phyloP scores from a whole-genome alignment of 139 green algal species.

The Chlamydomonas incerta region DNA sequence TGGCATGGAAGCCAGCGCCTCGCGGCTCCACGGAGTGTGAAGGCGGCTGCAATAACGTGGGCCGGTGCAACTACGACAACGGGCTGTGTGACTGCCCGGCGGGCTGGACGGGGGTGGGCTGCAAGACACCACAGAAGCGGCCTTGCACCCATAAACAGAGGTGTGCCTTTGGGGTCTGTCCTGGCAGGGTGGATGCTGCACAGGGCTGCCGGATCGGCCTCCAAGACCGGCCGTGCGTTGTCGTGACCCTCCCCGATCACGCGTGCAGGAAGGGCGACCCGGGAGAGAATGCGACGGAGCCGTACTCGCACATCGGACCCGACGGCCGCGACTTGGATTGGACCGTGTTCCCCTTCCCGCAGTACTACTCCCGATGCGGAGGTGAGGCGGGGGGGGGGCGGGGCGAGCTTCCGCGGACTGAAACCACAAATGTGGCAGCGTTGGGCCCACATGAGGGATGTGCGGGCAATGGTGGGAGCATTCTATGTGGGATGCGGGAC shows the following conservation, averaged over 20 bases:
- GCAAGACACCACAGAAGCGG: slow-evolving; percentile 42
- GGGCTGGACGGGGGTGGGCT: slow-evolving; percentile 61
- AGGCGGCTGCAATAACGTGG: slow-evolving; percentile 59
- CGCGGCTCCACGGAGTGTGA: slow-evolving; percentile 39
- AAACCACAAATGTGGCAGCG: no score
- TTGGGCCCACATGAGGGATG: no score
- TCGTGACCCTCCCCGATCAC: no score
- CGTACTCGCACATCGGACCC: slow-evolving; percentile 42
- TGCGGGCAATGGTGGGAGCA: no score
- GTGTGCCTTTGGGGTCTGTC: no score
- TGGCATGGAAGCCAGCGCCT: not conserved
- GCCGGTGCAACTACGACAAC: slow-evolving; percentile 59
- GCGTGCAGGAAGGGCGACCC: not conserved
- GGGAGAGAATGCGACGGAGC: not conserved
- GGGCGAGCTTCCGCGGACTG: no score
- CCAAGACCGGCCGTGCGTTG: no score
- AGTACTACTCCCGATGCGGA: slow-evolving; percentile 23
- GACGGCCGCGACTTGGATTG: slow-evolving; percentile 45
- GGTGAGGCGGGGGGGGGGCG: no score
- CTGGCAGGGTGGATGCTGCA: no score
- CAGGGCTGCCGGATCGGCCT: no score
- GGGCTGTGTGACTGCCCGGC: slow-evolving; percentile 49
- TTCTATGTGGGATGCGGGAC: no score
- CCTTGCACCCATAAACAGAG: slow-evolving; percentile 59
- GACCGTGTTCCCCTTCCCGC: not conserved